Percentiles rank a stretch among this genome's conserved stretches.
phyloP scores from a whole-genome alignment of 805 yeast species.

The Clavispora santaluciae region DNA sequence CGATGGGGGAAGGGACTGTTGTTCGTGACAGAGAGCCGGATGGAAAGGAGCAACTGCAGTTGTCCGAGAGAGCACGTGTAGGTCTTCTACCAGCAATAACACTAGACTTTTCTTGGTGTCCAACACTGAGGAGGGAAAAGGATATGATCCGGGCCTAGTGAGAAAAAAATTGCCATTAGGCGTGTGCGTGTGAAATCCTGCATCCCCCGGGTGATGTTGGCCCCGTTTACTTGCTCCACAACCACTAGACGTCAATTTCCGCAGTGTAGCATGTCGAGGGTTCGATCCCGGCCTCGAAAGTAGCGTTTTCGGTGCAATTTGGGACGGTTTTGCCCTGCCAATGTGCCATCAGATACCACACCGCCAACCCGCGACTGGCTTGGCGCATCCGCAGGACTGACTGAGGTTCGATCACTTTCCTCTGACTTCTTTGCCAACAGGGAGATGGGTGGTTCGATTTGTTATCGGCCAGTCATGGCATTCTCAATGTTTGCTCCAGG shows the following conservation, averaged over 20 bases:
- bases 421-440: too few species aligned
- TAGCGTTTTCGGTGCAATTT: too few species aligned
- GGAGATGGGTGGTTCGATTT: too few species aligned
- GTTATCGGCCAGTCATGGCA: too few species aligned
- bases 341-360: too few species aligned
- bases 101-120: not conserved
- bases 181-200: slow-evolving; percentile 1
- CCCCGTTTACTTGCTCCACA: not conserved
- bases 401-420: too few species aligned
- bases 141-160: not conserved
- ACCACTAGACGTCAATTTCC: too few species aligned
- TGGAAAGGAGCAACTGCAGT: not conserved
- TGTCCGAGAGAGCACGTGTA: not conserved
- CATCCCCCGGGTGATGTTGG: not conserved
- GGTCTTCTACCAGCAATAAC: not conserved
- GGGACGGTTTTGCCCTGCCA: too few species aligned
- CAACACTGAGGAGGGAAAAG: not conserved
- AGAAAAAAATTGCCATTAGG: slow-evolving; percentile 1
- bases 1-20: slow-evolving; percentile 1
- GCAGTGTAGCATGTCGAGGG: too few species aligned
- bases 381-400: not conserved
- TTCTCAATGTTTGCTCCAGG: too few species aligned
- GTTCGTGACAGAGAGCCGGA: not conserved
- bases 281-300: too few species aligned
- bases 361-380: not conserved